Conservation (phyloP, 2,329 filamentous ascomycete species). For the Exophiala mesophila region DNA sequence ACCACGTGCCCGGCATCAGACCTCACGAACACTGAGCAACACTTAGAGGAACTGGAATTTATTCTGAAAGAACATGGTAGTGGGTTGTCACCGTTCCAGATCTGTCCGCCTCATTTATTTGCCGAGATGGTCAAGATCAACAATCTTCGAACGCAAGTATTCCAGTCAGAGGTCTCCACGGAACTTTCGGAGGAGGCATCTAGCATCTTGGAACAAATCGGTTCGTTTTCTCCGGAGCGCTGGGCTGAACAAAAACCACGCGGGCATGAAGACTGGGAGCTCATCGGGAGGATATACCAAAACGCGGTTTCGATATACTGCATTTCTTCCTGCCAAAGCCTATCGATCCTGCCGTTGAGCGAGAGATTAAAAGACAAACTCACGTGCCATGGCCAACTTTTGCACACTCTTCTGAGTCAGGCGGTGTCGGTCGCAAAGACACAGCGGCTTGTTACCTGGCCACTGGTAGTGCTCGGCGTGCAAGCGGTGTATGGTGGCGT, state of each 20-base stretch:
- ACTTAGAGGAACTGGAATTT: slow-evolving; percentile 28
- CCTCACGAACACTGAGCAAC: slow-evolving; percentile 26
- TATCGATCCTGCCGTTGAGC: slow-evolving; percentile 28
- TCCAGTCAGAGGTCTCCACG: background rate
- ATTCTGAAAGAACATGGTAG: slow-evolving; percentile 16
- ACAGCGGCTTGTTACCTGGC: slow-evolving; percentile 32
- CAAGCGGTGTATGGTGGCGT: slow-evolving; percentile 26
- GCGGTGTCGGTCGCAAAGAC: slow-evolving; percentile 15
- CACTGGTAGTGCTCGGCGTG: slow-evolving; percentile 33
- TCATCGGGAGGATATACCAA: slow-evolving; percentile 32
- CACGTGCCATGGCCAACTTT: slow-evolving; percentile 12
- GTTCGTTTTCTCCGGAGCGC: slow-evolving; percentile 28
- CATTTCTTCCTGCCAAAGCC: slow-evolving; percentile 35
- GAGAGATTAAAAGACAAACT: slow-evolving; percentile 12
- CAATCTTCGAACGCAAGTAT: slow-evolving; percentile 30
- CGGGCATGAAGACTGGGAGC: slow-evolving; percentile 27
- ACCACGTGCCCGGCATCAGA: slow-evolving; percentile 35
- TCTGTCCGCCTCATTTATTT: slow-evolving; percentile 32
- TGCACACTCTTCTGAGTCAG: slow-evolving; percentile 23
- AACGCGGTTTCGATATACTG: slow-evolving; percentile 34
- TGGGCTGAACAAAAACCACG: slow-evolving; percentile 31
- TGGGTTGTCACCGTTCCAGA: background rate
- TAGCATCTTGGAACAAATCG: slow-evolving; percentile 28
- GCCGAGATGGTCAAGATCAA: slow-evolving; percentile 35
- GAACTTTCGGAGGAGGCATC: slow-evolving; percentile 21